These are phyloP conservation scores for Penicillium oxalicum DNA, from an alignment of 2,329 filamentous ascomycete species.

Conservation along the genomic window DNA sequence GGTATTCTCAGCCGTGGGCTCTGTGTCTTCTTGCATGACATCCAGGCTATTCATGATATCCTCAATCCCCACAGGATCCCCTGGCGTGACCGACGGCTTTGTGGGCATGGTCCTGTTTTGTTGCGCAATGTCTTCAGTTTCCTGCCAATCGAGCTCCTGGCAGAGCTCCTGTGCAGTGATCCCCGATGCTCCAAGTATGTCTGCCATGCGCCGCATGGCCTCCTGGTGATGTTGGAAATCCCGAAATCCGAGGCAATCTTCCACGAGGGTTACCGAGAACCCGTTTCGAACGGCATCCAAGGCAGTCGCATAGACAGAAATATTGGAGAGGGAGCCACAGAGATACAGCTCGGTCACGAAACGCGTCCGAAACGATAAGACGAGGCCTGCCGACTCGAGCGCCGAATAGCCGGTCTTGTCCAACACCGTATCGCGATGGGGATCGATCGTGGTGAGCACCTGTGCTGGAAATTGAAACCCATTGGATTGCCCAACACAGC, in stretches of 20 bases:
- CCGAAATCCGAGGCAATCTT: constrained; percentile 83
- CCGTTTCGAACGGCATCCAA: constrained; percentile 85
- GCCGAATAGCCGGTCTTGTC: constrained; percentile 83
- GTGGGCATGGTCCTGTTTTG: constrained; percentile 11
- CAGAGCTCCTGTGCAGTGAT: constrained; percentile 57
- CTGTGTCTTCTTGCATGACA: constrained; percentile 17
- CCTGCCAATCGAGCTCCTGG: constrained; percentile 39
- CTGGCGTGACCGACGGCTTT: constrained; percentile 14
- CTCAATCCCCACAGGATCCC: constrained; percentile 27
- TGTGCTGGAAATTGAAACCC: constrained; percentile 48
- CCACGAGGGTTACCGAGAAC: constrained; percentile 75
- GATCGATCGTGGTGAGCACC: constrained; percentile 46
- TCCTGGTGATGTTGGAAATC: constrained; percentile 61
- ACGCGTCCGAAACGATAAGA: constrained; percentile 72
- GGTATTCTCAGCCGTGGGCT: constrained; percentile 5
- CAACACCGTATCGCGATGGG: constrained; percentile 48
- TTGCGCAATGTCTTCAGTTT: constrained; percentile 35
- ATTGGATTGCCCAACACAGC: constrained; percentile 36
- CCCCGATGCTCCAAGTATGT: constrained; percentile 67
- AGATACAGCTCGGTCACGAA: constrained; percentile 86
- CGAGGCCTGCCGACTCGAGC: constrained; percentile 66
- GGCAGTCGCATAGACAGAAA: constrained; percentile 85
- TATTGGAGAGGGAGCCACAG: constrained; percentile 78
- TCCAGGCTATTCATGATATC: constrained; percentile 31
- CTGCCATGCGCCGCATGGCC: constrained; percentile 64